Base-by-base conservation (phyloP, 805 yeast species). In the Teunomyces aglyptinius region DNA sequence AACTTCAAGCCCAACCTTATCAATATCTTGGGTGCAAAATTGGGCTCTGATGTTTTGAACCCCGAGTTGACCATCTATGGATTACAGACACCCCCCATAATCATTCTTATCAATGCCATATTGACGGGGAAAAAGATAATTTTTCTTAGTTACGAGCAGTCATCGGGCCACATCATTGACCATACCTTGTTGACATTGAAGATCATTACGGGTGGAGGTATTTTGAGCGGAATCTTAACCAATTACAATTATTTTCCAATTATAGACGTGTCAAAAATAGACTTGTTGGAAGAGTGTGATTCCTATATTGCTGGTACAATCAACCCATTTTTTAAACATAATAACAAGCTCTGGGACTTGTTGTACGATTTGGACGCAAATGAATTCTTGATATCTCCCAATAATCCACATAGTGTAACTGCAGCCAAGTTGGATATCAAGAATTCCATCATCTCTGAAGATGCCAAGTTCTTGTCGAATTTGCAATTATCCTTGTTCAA, bases 301-400 rank as follows among this genome's bases (percentile, higher is more conserved):
- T 66, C 65, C 24, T 80, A 69, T 53, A 64, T 85, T 41, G 76
- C 86, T 2, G 92, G 92, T 3, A 83, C 89, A 3, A 80, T 85
- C 34, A 85, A 85, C 57, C 78, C 85, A 12, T 76, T 83, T 34
- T 78, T 85, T 57, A 81, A 80, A 55, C 72, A 77, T 27, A 76
- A 76, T 47, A 70, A 68, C 27, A 71, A 70, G 38, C 57, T 77
- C 16, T 85, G 86, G 85, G 87, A 85, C 59, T 60, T 81, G 27
- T 73, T 80, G 49, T 78, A 81, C 47, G 83, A 85, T 59, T 55
- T 85, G 50, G 90, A 84, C 55, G 43, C 71, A 0, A 77, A 76
- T 39, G 74, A 69, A 45, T 55, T 81, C 33, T 53, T 58, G 26
- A 45, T 72, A 15, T 57, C 64, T n/a, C 44, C 60, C 13, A 60